These are phyloP conservation scores for Pestalotiopsis fici DNA, from an alignment of 2,329 filamentous ascomycete species.

Conservation along the genomic window DNA sequence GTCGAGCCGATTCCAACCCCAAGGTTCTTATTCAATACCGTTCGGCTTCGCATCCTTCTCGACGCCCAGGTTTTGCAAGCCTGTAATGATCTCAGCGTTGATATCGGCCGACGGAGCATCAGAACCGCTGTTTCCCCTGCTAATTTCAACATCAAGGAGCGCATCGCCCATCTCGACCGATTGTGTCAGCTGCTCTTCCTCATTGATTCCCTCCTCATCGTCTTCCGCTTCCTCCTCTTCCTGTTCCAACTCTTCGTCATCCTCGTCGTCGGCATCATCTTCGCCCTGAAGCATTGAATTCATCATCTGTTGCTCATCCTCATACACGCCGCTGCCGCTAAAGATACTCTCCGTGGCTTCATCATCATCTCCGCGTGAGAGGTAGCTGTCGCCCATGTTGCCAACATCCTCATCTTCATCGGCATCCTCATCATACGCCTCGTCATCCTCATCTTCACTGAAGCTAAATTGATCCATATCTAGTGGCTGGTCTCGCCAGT, in stretches of 20 bases:
- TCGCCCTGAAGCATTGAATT: slow-evolving; percentile 40
- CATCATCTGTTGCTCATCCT: slow-evolving; percentile 43
- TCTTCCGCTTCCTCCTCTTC: slow-evolving; percentile 21
- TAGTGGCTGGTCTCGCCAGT: slow-evolving; percentile 85
- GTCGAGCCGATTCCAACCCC: neutral
- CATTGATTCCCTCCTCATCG: slow-evolving; percentile 25
- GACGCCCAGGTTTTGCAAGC: slow-evolving; percentile 54
- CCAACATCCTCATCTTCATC: slow-evolving; percentile 43
- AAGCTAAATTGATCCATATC: slow-evolving; percentile 88
- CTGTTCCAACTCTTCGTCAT: slow-evolving; percentile 37
- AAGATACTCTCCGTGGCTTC: slow-evolving; percentile 43
- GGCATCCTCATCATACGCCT: slow-evolving; percentile 31
- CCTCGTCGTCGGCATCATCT: slow-evolving; percentile 32
- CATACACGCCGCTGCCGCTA: slow-evolving; percentile 43
- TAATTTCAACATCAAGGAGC: slow-evolving; percentile 7
- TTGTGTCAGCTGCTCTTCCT: slow-evolving; percentile 43
- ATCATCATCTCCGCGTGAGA: slow-evolving; percentile 38
- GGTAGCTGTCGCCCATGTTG: slow-evolving; percentile 44
- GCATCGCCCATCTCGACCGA: slow-evolving; percentile 15
- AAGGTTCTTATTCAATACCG: neutral
- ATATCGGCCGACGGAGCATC: slow-evolving; percentile 42
- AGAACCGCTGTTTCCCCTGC: slow-evolving; percentile 12
- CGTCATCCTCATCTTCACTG: slow-evolving; percentile 56
- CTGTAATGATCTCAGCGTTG: slow-evolving; percentile 60
- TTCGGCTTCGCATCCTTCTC: slow-evolving; percentile 30